Evolutionary conservation across 179 eudicot species (phyloP).

Genomic region (Silene vulgaris): DNA sequence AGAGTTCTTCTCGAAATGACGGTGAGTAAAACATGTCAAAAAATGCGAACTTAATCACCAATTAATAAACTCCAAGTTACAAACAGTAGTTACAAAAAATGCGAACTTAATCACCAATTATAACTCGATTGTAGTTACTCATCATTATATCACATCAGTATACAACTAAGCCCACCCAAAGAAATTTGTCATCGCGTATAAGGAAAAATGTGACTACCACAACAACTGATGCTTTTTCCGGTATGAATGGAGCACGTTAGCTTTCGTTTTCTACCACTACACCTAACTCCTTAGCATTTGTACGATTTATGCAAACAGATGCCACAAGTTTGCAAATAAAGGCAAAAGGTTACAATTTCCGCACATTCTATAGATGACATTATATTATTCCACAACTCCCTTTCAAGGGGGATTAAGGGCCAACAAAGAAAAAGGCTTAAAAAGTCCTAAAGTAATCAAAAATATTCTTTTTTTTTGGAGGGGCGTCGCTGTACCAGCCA

Average conservation of each 20-base stretch:
- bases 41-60: not conserved
- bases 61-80: not conserved
- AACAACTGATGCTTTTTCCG: conserved; percentile 15
- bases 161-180: conserved; percentile 3
- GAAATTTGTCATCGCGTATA: not conserved
- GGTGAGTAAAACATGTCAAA: not conserved
- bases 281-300: not conserved
- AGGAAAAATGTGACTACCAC: conserved; percentile 7
- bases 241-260: conserved; percentile 12
- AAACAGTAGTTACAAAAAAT: not conserved
- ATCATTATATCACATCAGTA: conserved; percentile 1
- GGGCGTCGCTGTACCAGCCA: not conserved
- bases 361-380: conserved; percentile 7
- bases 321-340: conserved; percentile 9
- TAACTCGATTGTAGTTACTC: not conserved
- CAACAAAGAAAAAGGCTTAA: conserved; percentile 11
- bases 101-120: not conserved
- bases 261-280: not conserved
- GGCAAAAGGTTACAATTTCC: conserved; percentile 1
- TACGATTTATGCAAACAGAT: conserved; percentile 14
- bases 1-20: no score
- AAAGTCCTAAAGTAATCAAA: conserved; percentile 9
- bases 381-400: conserved; percentile 5
- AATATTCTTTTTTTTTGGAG: conserved; percentile 3
- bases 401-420: not conserved